These are phyloP conservation scores for Talaromyces trachyspermus DNA, from an alignment of 495 filamentous ascomycete genomes.

Conservation along the genomic window DNA sequence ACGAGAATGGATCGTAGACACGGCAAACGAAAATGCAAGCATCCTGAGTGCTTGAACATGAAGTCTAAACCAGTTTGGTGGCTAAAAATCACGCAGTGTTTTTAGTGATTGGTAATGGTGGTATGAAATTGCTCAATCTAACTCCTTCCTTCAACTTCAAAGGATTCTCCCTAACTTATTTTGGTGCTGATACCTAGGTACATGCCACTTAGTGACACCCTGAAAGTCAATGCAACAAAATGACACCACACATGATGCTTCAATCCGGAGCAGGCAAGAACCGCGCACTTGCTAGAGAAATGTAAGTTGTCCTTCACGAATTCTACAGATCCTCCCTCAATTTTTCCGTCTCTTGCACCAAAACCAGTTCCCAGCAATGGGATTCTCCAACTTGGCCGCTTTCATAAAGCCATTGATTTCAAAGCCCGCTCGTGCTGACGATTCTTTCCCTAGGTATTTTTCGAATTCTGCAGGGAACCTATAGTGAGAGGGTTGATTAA, in stretches of 20 bases:
- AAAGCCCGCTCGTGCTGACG: conserved; percentile 2
- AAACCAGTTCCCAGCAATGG: conserved; percentile 8
- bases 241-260: too few relatives aligned
- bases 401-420: conserved; percentile 1
- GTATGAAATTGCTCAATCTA: background rate
- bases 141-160: too few relatives aligned
- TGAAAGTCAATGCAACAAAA: too few relatives aligned
- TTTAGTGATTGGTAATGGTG: background rate
- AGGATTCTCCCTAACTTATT: too few relatives aligned
- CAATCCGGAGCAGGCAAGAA: too few relatives aligned
- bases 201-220: too few relatives aligned
- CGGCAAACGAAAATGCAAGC: conserved; percentile 1
- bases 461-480: background rate
- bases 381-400: background rate
- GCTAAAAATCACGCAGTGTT: background rate
- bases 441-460: background rate
- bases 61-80: background rate
- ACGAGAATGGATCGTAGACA: conserved; percentile 6
- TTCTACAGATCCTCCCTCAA: background rate
- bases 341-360: background rate
- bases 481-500: background rate
- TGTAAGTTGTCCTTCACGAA: too few relatives aligned
- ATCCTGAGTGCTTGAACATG: conserved; percentile 1
- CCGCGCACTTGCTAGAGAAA: too few relatives aligned
- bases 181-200: too few relatives aligned